Evolutionary conservation across 2,329 filamentous ascomycete species (phyloP), one percentile per base, ranked within the genome.

Genomic region (Claviceps monticola): DNA sequence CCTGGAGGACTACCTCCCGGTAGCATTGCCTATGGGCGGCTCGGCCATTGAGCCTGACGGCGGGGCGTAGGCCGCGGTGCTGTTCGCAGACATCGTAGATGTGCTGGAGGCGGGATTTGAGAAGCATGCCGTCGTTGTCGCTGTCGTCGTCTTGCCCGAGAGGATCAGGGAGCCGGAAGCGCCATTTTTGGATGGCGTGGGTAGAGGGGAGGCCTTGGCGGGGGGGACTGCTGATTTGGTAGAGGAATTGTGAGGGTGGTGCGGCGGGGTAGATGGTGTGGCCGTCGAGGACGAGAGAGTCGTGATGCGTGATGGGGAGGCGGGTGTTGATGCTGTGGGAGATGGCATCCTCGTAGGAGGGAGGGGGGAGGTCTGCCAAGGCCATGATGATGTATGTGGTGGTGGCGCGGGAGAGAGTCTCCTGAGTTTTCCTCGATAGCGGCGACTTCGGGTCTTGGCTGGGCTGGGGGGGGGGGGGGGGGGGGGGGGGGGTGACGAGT

Each of bases 1-100:
- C 54, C 9, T 51, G 48, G 50, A 65, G 55, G 5, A 48, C 26
- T 2, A 57, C 53, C n/a, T 56, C 50, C 3, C 56, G 55, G 29
- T 57, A 58, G 2, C 56, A 58, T 1, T 56, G 55, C 38, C 58
- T 62, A 4, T 52, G 56, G 37, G 53, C 58, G 1, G 55, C 55
- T 26, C 57, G 54, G 6, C 62, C 62, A 1, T 52, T 41, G 13
- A 65, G 54, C 1, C 37, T 42, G 1, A 62, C 34, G 4, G 57
- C 60, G 1, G 53, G 51, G 16, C 50, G 53, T n/a, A 51, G 46
- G 41, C 19, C 11, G 46, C 37, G 41, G 36, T 37, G 37, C 26
- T 16, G n/a, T 16, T 51, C n/a, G 4, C 57, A 53, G 42, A 65
- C 57, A 45, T 63, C 60, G 42, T 65, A 65, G 11, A 64, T 64